phyloP scores from a whole-genome alignment of 768 basidiomycete genomes.

The Rossbeevera mucosa region DNA sequence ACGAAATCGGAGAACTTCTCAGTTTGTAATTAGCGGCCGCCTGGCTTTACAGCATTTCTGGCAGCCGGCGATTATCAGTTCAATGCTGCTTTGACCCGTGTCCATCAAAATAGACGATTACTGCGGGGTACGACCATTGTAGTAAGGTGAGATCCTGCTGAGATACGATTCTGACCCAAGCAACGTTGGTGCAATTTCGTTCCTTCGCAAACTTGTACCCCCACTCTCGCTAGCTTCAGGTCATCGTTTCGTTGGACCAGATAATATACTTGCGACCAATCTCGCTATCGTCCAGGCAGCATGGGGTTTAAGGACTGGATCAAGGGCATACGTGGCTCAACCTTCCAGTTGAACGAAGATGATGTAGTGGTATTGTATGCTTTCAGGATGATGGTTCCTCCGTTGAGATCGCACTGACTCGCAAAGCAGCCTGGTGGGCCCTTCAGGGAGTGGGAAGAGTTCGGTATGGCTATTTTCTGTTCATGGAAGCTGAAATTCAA shows the following conservation, averaged over 20 bases:
- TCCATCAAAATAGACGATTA: neutral
- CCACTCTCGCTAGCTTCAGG: neutral
- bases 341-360: neutral
- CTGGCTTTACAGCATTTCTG: too few species aligned
- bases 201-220: neutral
- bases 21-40: neutral
- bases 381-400: neutral
- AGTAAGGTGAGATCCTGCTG: neutral
- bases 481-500: neutral
- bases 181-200: conserved; percentile 3
- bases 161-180: neutral
- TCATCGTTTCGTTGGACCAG: neutral
- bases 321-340: neutral
- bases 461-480: conserved; percentile 4
- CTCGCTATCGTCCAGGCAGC: neutral
- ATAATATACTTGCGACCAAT: neutral
- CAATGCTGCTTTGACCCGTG: too few species aligned
- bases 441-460: conserved; percentile 20
- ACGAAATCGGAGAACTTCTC: neutral
- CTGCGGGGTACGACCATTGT: neutral
- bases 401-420: neutral
- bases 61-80: too few species aligned
- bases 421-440: conserved; percentile 15
- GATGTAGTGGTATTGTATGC: conserved; percentile 2
- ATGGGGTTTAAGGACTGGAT: neutral